Base-by-base conservation (phyloP, 169 alveolate genomes). In the Plasmodium berghei region DNA sequence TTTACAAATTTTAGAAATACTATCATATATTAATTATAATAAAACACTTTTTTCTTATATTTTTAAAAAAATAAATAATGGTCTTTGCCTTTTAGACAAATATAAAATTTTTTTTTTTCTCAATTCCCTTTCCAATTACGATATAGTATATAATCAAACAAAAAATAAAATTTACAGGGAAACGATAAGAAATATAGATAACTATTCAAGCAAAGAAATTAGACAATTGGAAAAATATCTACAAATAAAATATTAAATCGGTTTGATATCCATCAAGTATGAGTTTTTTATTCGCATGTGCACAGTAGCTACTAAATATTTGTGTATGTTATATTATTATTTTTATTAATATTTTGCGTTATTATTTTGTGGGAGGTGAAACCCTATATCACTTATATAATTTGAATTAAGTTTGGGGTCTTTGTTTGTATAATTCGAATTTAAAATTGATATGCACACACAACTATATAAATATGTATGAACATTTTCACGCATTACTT, bases 1-100 rank as follows among this genome's bases (percentile, higher is more conserved):
- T 54, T 59, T 86, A 64, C 87, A 70, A 61, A 48, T 86, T 24
- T 71, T 86, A 34, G 91, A 86, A 72, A 71, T 86, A 24, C 55
- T 86, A 1, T 86, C 91, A 46, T 86, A 26, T 71, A 72, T 86
- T 28, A 69, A 86, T 58, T 86, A 86, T 72, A 86, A 86, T 34
- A 86, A 86, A 71, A n/a, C 10, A 14, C 46, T 86, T 34, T 86
- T 86, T 73, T 46, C 87, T 66, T 86, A 63, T 56, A 86, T 86
- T 22, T 70, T 86, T 40, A 70, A 86, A 46, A 45, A 59, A 86
- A 70, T 86, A 66, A 86, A 22, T 18, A 64, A 63, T 42, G 71
- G 40, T 40, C 72, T 86, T 34, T 86, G 74, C 61, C 52, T 86
- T 40, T 55, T 86, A 54, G 70, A 69, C 56, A 86, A 86, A 86